Evolutionary conservation across 768 basidiomycete species (phyloP).

Genomic region (Podaxis rugospora): DNA sequence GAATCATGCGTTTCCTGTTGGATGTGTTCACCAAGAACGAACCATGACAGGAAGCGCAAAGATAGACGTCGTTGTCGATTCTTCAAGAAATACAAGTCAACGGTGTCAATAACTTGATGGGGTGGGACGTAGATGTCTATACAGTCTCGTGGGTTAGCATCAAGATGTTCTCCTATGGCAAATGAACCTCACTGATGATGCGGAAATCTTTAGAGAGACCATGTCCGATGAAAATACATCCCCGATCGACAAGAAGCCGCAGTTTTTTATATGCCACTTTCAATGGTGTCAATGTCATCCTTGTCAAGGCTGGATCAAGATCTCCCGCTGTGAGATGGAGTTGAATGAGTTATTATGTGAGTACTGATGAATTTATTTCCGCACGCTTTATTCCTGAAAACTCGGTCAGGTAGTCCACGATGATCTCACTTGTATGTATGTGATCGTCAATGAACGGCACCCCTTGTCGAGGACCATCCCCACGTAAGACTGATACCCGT

Average conservation of each 20-base stretch:
- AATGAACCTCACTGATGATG: slow-evolving; percentile 80
- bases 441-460: slow-evolving; percentile 97
- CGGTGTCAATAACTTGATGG: slow-evolving; percentile 94
- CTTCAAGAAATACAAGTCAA: slow-evolving; percentile 89
- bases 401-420: slow-evolving; percentile 96
- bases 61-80: slow-evolving; percentile 84
- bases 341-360: neutral
- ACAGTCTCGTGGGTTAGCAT: neutral
- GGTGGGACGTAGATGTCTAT: slow-evolving; percentile 95
- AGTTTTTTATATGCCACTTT: slow-evolving; percentile 99
- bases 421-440: slow-evolving; percentile 92
- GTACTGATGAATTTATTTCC: slow-evolving; percentile 19
- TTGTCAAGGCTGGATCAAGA: slow-evolving; percentile 78
- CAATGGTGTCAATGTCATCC: slow-evolving; percentile 87
- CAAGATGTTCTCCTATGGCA: neutral
- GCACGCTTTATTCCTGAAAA: slow-evolving; percentile 93
- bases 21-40: slow-evolving; percentile 85
- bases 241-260: slow-evolving; percentile 85
- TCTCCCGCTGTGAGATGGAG: slow-evolving; percentile 67
- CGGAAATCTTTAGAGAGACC: slow-evolving; percentile 97
- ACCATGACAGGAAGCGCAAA: slow-evolving; percentile 91
- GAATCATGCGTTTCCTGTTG: slow-evolving; percentile 95
- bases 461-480: slow-evolving; percentile 74
- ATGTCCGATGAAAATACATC: slow-evolving; percentile 96
- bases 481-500: slow-evolving; percentile 90